These are phyloP conservation scores for Sporisorium scitamineum DNA, from an alignment of 1,284 basidiomycete species.

Conservation along the genomic window DNA sequence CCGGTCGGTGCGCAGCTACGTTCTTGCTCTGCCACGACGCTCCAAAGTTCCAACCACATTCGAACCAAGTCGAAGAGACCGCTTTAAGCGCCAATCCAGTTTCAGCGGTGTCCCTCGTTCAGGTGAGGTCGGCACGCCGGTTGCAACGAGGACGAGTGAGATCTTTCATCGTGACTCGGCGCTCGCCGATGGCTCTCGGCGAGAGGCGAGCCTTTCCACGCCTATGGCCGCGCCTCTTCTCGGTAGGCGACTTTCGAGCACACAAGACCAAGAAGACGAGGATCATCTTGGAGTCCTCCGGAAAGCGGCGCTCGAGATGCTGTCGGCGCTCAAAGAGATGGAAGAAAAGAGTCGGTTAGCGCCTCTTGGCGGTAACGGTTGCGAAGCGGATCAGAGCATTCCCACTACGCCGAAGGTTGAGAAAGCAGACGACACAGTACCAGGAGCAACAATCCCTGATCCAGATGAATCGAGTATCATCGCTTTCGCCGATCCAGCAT, in stretches of 20 bases:
- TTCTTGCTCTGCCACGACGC: conserved; percentile 46
- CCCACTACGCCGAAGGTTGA: background rate
- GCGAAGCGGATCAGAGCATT: background rate
- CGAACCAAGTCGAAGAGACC: conserved; percentile 38
- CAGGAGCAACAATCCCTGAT: conserved; percentile 1
- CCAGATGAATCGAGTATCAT: conserved; percentile 19
- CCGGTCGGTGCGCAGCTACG: conserved; percentile 53
- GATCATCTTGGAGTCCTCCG: conserved; percentile 79
- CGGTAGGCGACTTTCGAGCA: background rate
- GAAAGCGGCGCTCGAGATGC: conserved; percentile 80
- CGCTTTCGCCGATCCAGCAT: background rate
- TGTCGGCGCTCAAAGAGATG: conserved; percentile 77
- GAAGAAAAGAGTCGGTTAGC: conserved; percentile 62
- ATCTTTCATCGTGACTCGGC: conserved; percentile 16
- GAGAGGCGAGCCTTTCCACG: background rate
- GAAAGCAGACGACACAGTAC: background rate
- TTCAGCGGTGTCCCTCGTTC: conserved; percentile 40
- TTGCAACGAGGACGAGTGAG: conserved; percentile 19
- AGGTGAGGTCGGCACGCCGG: conserved; percentile 14
- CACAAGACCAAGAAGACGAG: background rate
- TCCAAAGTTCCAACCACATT: conserved; percentile 14
- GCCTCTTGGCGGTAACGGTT: conserved; percentile 7
- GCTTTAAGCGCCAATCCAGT: conserved; percentile 50
- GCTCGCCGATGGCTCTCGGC: background rate
- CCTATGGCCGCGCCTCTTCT: background rate